Evolutionary conservation across 176 grass and related monocot species (phyloP).

Genomic region (Aegilops bicornis): DNA sequence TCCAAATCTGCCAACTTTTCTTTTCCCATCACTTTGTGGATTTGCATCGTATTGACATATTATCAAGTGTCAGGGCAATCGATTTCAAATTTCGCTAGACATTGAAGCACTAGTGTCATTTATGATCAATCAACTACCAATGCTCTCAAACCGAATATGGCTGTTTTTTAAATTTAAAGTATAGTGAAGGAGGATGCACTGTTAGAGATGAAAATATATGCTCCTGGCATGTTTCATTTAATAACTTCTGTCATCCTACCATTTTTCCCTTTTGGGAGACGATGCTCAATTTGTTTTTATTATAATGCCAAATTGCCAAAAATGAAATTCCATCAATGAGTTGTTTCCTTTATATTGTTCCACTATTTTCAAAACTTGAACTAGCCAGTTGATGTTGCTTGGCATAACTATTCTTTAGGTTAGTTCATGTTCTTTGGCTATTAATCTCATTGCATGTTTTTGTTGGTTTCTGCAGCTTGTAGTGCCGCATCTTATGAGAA

Average conservation of each 20-base stretch:
- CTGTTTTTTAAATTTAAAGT: background rate
- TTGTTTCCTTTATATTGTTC: too few relatives aligned
- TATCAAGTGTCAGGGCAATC: background rate
- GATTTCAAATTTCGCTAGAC: background rate
- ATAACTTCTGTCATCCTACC: background rate
- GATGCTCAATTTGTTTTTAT: background rate
- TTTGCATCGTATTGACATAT: background rate
- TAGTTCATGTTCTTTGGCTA: too few relatives aligned
- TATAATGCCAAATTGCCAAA: too few relatives aligned
- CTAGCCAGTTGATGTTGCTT: background rate
- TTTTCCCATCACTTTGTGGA: background rate
- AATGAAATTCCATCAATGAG: too few relatives aligned
- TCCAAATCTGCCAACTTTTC: background rate
- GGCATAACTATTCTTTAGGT: background rate
- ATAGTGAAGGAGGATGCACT: background rate
- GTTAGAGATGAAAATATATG: background rate
- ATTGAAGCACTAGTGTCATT: background rate
- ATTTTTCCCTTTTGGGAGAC: background rate
- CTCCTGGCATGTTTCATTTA: background rate
- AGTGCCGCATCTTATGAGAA: too few relatives aligned
- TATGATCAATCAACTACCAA: background rate
- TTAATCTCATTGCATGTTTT: too few relatives aligned
- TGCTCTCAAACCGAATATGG: background rate
- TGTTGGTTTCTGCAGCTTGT: too few relatives aligned
- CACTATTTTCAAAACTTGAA: background rate